Conservation (phyloP, 2,329 filamentous ascomycete species). For the Chaetomiaceae sp. region DNA sequence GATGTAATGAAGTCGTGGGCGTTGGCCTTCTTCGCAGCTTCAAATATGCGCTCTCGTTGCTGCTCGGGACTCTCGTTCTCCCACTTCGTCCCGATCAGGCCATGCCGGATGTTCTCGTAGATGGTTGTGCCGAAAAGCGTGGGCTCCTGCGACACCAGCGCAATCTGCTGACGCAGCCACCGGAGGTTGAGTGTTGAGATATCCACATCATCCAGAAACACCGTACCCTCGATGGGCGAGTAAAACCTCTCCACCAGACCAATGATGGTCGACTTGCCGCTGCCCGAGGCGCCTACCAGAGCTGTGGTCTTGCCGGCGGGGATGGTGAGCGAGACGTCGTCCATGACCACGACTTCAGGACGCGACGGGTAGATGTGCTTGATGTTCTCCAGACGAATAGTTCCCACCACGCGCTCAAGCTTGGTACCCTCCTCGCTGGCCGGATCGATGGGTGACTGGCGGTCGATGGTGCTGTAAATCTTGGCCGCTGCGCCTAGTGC, state of each 20-base stretch:
- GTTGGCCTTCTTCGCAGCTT: slow-evolving; percentile 85
- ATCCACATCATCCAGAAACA: slow-evolving; percentile 77
- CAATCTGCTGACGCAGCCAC: slow-evolving; percentile 89
- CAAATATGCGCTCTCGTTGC: slow-evolving; percentile 63
- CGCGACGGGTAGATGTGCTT: slow-evolving; percentile 94
- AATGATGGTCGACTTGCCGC: slow-evolving; percentile 90
- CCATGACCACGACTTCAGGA: slow-evolving; percentile 83
- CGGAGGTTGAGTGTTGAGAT: slow-evolving; percentile 75
- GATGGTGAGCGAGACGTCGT: slow-evolving; percentile 70
- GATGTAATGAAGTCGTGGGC: slow-evolving; percentile 83
- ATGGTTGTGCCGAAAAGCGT: slow-evolving; percentile 87
- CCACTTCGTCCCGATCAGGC: slow-evolving; percentile 75
- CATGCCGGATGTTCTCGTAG: slow-evolving; percentile 82
- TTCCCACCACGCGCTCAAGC: slow-evolving; percentile 66
- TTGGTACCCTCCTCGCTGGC: slow-evolving; percentile 63
- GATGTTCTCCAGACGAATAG: slow-evolving; percentile 72
- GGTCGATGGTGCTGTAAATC: slow-evolving; percentile 91
- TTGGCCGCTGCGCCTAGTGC: slow-evolving; percentile 79
- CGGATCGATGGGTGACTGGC: slow-evolving; percentile 76
- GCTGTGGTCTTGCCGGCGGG: slow-evolving; percentile 90
- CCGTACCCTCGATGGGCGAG: slow-evolving; percentile 71
- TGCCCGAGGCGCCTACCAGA: slow-evolving; percentile 87
- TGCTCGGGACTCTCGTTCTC: slow-evolving; percentile 63
- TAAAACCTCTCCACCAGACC: slow-evolving; percentile 94
- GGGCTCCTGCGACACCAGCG: slow-evolving; percentile 88